Evolutionary conservation across 2,329 filamentous ascomycete genomes (phyloP).

Genomic region (Intubia oerlemansii): DNA sequence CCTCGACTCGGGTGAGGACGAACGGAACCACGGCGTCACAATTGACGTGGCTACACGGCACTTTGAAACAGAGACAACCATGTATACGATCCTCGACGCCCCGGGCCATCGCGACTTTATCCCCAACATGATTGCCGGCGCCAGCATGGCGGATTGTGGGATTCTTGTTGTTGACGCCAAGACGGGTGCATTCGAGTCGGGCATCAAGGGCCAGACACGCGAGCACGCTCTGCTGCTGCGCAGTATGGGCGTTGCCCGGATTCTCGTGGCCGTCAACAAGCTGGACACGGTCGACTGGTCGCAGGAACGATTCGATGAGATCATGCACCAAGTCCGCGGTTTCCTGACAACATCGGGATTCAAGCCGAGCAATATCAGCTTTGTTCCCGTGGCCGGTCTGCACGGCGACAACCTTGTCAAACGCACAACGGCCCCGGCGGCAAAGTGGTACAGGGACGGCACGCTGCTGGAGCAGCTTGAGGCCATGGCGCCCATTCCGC

Average conservation of each 20-base stretch:
- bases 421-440: conserved; percentile 29
- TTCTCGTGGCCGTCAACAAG: conserved; percentile 90
- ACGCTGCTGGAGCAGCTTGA: conserved; percentile 76
- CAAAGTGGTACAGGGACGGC: conserved; percentile 60
- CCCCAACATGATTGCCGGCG: conserved; percentile 96
- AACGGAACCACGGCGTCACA: conserved; percentile 75
- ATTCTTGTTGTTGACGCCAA: conserved; percentile 85
- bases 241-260: conserved; percentile 71
- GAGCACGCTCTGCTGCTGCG: conserved; percentile 80
- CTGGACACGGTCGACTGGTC: conserved; percentile 78
- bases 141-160: conserved; percentile 87
- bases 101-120: conserved; percentile 92
- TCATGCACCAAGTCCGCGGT: conserved; percentile 59
- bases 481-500: conserved; percentile 48
- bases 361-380: conserved; percentile 56
- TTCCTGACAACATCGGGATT: conserved; percentile 75
- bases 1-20: conserved; percentile 77
- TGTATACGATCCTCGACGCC: conserved; percentile 86
- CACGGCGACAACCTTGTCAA: conserved; percentile 68
- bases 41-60: conserved; percentile 92
- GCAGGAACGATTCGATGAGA: conserved; percentile 63
- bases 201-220: conserved; percentile 78
- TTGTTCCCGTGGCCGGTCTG: conserved; percentile 78
- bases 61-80: conserved; percentile 72
- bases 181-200: conserved; percentile 81